Evolutionary conservation across 768 basidiomycete species (phyloP).

Genomic region (Pulveroboletus sp.): DNA sequence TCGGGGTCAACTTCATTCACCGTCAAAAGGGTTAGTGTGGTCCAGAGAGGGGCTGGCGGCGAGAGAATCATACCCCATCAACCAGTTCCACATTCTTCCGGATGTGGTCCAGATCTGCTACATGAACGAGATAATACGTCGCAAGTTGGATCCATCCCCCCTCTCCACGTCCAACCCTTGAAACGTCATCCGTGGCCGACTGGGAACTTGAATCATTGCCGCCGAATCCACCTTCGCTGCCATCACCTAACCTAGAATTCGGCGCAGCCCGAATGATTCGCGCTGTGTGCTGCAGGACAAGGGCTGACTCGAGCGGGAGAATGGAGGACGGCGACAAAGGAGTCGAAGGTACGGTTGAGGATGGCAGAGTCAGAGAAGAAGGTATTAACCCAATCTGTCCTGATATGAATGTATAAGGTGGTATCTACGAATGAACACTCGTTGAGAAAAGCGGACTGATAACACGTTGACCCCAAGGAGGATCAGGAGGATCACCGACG

Average conservation of each 20-base stretch:
- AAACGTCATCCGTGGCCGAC: slow-evolving; percentile 32
- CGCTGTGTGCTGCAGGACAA: slow-evolving; percentile 75
- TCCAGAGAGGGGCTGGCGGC: not conserved
- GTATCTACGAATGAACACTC: slow-evolving; percentile 43
- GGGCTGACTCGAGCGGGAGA: slow-evolving; percentile 59
- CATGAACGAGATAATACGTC: slow-evolving; percentile 67
- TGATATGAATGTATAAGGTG: slow-evolving; percentile 78
- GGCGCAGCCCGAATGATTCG: slow-evolving; percentile 60
- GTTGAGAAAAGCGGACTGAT: not conserved
- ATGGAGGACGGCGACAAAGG: slow-evolving; percentile 35
- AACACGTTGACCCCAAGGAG: not conserved
- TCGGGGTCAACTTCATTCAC: slow-evolving; percentile 28
- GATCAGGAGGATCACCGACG: not conserved
- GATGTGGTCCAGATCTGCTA: slow-evolving; percentile 36
- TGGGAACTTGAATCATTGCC: slow-evolving; percentile 10
- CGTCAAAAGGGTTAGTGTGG: not conserved
- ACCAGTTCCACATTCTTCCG: slow-evolving; percentile 34
- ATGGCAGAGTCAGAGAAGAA: slow-evolving; percentile 62
- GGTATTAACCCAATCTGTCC: slow-evolving; percentile 95
- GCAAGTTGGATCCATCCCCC: slow-evolving; percentile 55
- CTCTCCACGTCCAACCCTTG: slow-evolving; percentile 15
- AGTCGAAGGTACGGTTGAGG: slow-evolving; percentile 16
- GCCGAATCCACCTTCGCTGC: slow-evolving; percentile 25
- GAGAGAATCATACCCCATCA: slow-evolving; percentile 16
- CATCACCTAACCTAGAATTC: slow-evolving; percentile 34